Conservation (phyloP, 305 asterid species). For the Fraxinus paxiana region DNA sequence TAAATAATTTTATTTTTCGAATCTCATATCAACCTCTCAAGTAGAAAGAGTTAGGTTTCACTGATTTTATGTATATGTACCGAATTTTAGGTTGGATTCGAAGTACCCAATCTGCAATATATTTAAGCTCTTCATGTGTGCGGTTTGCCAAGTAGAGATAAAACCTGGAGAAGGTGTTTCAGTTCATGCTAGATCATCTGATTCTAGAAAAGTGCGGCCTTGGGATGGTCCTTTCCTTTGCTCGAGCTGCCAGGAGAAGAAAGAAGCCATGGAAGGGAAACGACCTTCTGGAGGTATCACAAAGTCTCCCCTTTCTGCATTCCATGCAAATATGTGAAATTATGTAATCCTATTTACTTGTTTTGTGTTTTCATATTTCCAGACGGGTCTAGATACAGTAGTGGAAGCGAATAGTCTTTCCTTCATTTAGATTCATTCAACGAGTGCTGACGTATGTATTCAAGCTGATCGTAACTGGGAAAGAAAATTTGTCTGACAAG, state of each 20-base stretch:
- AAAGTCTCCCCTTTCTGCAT: constrained; percentile 6
- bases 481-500: constrained; percentile 29
- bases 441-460: constrained; percentile 21
- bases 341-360: constrained; percentile 14
- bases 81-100: constrained; percentile 59
- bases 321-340: constrained; percentile 4
- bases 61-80: constrained; percentile 14
- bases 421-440: constrained; percentile 6
- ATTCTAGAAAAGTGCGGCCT: constrained; percentile 67
- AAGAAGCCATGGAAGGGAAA: constrained; percentile 98
- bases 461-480: constrained; percentile 29
- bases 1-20: not conserved
- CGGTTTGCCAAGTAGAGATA: constrained; percentile 87
- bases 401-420: constrained; percentile 65
- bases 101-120: constrained; percentile 89
- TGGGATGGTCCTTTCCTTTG: constrained; percentile 99
- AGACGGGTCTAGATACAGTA: constrained; percentile 63
- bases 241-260: constrained; percentile 82
- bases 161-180: constrained; percentile 95
- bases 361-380: constrained; percentile 25
- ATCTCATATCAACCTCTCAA: not conserved
- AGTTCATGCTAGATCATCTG: constrained; percentile 52
- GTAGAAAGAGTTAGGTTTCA: not conserved
- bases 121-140: constrained; percentile 91
- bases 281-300: constrained; percentile 62